phyloP scores from a whole-genome alignment of 768 basidiomycete species.

The Tulasnella sp. region DNA sequence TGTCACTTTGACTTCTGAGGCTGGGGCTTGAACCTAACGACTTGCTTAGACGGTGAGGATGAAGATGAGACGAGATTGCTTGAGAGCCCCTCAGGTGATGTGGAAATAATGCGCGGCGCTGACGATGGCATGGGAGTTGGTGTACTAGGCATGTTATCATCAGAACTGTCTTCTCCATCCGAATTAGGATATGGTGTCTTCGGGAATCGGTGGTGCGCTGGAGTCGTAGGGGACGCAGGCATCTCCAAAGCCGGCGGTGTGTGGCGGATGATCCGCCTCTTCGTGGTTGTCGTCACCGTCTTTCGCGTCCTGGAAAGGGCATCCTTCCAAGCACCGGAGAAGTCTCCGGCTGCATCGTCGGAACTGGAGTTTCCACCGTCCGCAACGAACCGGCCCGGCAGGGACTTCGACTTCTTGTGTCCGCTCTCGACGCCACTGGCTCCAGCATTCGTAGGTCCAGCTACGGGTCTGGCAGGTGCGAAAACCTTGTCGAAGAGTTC shows the following conservation, averaged over 20 bases:
- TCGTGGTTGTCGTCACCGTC: slow-evolving; percentile 12
- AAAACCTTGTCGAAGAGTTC: slow-evolving; percentile 13
- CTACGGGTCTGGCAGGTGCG: neutral
- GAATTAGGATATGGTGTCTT: neutral
- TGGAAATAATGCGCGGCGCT: too few relatives aligned
- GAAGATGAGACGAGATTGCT: too few relatives aligned
- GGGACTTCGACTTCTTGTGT: neutral
- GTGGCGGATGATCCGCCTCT: slow-evolving; percentile 12
- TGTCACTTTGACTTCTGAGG: too few relatives aligned
- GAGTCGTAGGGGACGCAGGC: neutral
- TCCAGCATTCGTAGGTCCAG: neutral
- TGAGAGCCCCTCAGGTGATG: too few relatives aligned
- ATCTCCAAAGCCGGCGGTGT: neutral
- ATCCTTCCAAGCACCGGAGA: slow-evolving; percentile 11
- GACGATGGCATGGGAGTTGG: too few relatives aligned
- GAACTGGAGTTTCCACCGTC: slow-evolving; percentile 1
- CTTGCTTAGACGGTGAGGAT: too few relatives aligned
- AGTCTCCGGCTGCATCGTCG: neutral
- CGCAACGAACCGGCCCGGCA: slow-evolving; percentile 6
- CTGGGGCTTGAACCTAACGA: too few relatives aligned
- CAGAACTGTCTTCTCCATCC: slow-evolving; percentile 2
- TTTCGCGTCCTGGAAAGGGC: slow-evolving; percentile 5
- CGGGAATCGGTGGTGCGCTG: neutral
- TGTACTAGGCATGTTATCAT: neutral
- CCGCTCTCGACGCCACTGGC: neutral